Evolutionary conservation across 306 rosid genomes (phyloP), one percentile per base, ranked within the genome.

Genomic region (Quercus cerris): DNA sequence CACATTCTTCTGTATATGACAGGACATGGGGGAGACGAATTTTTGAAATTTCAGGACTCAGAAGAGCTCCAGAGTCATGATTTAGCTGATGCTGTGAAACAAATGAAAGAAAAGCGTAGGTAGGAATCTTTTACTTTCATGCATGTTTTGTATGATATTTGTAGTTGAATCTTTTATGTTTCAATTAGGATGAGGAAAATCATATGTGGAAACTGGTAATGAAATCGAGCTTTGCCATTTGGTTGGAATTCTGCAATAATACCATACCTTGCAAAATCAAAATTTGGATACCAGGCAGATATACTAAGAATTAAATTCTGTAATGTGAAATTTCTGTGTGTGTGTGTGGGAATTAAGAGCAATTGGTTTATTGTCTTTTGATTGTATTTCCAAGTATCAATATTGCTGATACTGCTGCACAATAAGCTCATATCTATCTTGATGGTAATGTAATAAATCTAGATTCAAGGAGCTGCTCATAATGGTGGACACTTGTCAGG

Each of bases 31-130:
- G 99, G 99, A 77, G 98, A 93, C 85, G 98, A 93, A 69, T 95
- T 95, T 89, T 85, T 95, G 88, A 95, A 95, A 85, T 95, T 95
- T 84, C 99, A 95, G 80, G 99, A 95, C 85, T 86, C 95, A 0
- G 99, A 95, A 84, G 99, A 95, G 90, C 99, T 95, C 80, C 99
- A 95, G 71, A 95, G 99, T 89, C 99, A 91, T 64, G 99, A 95
- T 87, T 91, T 95, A 79, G 99, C 99, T 70, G 99, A 95, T 90
- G 99, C 89, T 62, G 98, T 95, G 63, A 91, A 93, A 80, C 97
- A 95, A 86, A 95, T 95, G 98, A 93, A 95, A 86, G 98, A 93
- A 89, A 95, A 95, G 88, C 87, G 20, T 80, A 85, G 99, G 99
- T 95, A 44, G 44, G 80, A 75, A 72, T 80, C 74, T 74, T 66